Evolutionary conservation across 345 rosid species (phyloP).

Genomic region (Hibiscus syriacus): DNA sequence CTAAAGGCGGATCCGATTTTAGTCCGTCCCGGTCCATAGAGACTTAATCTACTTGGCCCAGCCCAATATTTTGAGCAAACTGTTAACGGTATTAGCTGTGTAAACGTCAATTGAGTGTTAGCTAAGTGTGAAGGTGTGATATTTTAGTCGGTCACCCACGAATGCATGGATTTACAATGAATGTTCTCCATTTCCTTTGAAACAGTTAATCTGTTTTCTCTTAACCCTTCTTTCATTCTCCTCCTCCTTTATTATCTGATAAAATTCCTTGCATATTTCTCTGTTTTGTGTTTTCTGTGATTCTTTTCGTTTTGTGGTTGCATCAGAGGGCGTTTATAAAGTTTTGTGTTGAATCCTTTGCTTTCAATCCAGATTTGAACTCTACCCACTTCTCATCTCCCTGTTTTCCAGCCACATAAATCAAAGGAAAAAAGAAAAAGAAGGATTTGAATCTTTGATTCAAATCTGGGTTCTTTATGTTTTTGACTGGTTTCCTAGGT

Average conservation of each 20-base stretch:
- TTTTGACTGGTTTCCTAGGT: not conserved
- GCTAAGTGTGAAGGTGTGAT: not conserved
- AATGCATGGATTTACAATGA: not conserved
- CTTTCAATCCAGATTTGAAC: not conserved
- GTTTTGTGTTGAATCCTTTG: not conserved
- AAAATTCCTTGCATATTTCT: not conserved
- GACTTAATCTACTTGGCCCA: not conserved
- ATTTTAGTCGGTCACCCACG: not conserved
- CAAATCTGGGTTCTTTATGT: not conserved
- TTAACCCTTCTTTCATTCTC: not conserved
- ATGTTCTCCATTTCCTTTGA: not conserved
- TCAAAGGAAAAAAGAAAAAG: conserved; percentile 2
- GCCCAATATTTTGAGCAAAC: not conserved
- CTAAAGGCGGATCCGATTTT: not conserved
- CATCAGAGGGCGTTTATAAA: not conserved
- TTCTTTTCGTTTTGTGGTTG: not conserved
- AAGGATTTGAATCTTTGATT: not conserved
- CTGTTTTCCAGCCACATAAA: not conserved
- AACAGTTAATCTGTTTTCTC: not conserved
- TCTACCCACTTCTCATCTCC: not conserved
- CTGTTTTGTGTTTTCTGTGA: not conserved
- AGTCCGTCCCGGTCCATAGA: not conserved
- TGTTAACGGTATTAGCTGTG: not conserved
- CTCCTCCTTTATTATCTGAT: not conserved
- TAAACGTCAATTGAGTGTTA: not conserved